Conservation (phyloP, 139 green algal species). For the Asterochloris sp. region DNA sequence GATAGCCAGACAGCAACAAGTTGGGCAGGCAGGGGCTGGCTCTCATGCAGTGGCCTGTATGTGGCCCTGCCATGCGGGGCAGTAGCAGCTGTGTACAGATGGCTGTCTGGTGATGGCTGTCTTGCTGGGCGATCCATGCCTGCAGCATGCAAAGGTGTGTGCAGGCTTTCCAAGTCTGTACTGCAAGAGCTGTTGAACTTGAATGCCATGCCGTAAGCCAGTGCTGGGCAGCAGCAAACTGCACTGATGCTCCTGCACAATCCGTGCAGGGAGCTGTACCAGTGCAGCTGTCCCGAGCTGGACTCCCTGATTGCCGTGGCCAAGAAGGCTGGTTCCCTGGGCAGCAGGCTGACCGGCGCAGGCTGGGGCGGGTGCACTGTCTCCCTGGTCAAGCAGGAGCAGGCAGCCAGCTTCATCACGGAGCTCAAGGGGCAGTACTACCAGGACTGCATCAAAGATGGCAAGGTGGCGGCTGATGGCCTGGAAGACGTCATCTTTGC, state of each 20-base stretch:
- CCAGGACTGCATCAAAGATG: conserved; percentile 18
- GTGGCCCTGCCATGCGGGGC: no score
- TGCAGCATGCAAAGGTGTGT: neutral
- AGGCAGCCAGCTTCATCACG: conserved; percentile 59
- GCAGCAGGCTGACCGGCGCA: conserved; percentile 82
- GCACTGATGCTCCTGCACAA: neutral
- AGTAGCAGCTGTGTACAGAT: no score
- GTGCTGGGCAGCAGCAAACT: no score
- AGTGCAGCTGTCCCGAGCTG: conserved; percentile 91
- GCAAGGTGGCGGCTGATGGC: conserved; percentile 23
- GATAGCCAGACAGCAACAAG: no score
- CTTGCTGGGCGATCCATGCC: no score
- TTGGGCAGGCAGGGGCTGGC: no score
- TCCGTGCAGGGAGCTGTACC: conserved; percentile 66
- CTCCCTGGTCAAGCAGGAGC: conserved; percentile 61
- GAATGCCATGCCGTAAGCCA: no score
- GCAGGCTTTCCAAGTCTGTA: neutral
- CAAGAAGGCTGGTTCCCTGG: conserved; percentile 69
- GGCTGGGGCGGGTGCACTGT: conserved; percentile 95
- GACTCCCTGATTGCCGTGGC: conserved; percentile 72
- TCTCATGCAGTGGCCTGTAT: no score
- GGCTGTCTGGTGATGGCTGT: no score
- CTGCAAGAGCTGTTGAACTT: neutral
- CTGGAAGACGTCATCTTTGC: conserved; percentile 46
- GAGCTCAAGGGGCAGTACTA: conserved; percentile 38